A percentile compares a stretch with the other conserved stretches of the same genome.
phyloP scores from a whole-genome alignment of 371 early-diverging fungal species.

The Mucor lusitanicus region DNA sequence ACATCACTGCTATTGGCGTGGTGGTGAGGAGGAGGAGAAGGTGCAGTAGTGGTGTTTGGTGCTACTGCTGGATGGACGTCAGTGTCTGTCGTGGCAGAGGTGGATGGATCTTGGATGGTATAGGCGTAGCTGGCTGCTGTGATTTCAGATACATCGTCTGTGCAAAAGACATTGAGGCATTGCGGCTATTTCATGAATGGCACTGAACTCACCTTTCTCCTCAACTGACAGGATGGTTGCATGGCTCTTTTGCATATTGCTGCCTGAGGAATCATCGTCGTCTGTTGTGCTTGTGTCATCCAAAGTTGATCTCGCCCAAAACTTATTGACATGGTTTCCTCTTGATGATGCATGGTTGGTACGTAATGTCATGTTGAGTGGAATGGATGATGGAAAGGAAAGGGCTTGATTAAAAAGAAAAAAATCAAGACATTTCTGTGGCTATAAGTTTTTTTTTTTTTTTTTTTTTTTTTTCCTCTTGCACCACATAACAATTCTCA shows the following conservation, averaged over 20 bases:
- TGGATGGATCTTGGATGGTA: slow-evolving; percentile 10
- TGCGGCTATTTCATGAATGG: background rate
- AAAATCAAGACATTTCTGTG: background rate
- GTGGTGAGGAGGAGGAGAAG: too few relatives aligned
- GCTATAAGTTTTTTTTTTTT: too few relatives aligned
- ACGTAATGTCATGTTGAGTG: background rate
- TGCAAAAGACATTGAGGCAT: background rate
- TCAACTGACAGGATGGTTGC: background rate
- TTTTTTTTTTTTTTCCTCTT: too few relatives aligned
- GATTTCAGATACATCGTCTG: background rate
- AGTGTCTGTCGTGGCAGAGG: background rate
- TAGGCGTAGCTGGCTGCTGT: slow-evolving; percentile 10
- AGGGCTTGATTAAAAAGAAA: background rate
- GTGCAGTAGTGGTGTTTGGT: background rate
- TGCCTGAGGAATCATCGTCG: background rate
- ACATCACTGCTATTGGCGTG: background rate
- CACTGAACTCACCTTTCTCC: background rate
- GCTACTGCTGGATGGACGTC: background rate
- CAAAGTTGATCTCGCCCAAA: background rate
- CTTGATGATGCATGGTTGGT: background rate
- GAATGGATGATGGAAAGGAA: background rate
- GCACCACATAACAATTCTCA: background rate
- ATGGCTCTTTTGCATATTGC: background rate
- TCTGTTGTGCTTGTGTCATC: background rate
- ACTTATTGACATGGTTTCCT: background rate